Conservation (phyloP, 2,329 filamentous ascomycete species). For the Knufia fluminis region DNA sequence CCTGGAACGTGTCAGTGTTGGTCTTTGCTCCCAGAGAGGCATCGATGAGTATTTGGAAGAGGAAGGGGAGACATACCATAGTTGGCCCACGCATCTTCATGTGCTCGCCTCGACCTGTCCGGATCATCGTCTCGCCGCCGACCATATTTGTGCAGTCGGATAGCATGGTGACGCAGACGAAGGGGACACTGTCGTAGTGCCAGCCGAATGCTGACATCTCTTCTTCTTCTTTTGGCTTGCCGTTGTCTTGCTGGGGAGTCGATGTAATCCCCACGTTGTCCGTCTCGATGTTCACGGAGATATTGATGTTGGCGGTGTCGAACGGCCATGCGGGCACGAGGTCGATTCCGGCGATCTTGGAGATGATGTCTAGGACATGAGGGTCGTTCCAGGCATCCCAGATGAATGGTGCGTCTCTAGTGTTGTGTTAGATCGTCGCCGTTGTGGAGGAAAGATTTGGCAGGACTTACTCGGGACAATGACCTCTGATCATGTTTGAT, state of each 20-base stretch:
- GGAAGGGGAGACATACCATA: conserved; percentile 7
- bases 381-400: conserved; percentile 24
- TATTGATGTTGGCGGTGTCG: conserved; percentile 23
- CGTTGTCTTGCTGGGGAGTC: background rate
- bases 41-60: too few relatives aligned
- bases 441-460: background rate
- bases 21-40: background rate
- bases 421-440: conserved; percentile 7
- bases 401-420: conserved; percentile 27
- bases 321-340: conserved; percentile 23
- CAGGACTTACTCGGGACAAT: conserved; percentile 15
- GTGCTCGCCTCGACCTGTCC: conserved; percentile 20
- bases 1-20: conserved; percentile 6
- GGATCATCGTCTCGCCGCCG: conserved; percentile 26
- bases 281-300: conserved; percentile 25
- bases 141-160: conserved; percentile 24
- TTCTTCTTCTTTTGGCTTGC: conserved; percentile 10
- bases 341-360: conserved; percentile 20
- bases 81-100: conserved; percentile 17
- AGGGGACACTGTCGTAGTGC: conserved; percentile 22
- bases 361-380: conserved; percentile 19
- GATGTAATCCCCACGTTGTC: background rate
- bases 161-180: conserved; percentile 28
- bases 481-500: conserved; percentile 25
- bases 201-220: conserved; percentile 15